Percentiles rank a stretch among this genome's conserved stretches.
Conservation (phyloP, 1,284 basidiomycete genomes). For the Fomitopsis schrenkii region DNA sequence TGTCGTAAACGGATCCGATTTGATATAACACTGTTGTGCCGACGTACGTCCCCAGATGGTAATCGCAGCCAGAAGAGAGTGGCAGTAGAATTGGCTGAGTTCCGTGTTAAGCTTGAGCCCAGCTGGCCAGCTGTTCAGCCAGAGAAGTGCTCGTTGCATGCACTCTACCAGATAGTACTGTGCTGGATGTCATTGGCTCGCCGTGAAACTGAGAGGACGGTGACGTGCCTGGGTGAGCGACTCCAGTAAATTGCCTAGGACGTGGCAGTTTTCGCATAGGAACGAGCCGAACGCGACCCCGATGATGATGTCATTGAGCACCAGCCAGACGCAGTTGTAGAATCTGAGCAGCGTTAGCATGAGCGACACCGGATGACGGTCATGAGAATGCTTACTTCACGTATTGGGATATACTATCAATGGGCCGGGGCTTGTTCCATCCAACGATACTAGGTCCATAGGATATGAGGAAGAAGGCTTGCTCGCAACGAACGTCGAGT, state of each 20-base stretch:
- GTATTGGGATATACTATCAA: slow-evolving; percentile 36
- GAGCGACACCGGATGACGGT: slow-evolving; percentile 2
- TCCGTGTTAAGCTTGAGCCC: slow-evolving; percentile 97
- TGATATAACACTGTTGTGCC: background rate
- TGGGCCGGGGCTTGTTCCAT: slow-evolving; percentile 10
- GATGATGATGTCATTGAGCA: slow-evolving; percentile 86
- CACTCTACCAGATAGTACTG: slow-evolving; percentile 45
- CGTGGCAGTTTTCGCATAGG: slow-evolving; percentile 55
- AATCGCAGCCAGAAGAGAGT: slow-evolving; percentile 62
- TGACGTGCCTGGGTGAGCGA: slow-evolving; percentile 38
- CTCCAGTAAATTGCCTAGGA: slow-evolving; percentile 37
- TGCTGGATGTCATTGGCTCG: slow-evolving; percentile 3
- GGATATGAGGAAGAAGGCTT: slow-evolving; percentile 14
- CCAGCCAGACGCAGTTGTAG: slow-evolving; percentile 89
- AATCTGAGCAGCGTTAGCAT: slow-evolving; percentile 50
- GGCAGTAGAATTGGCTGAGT: slow-evolving; percentile 78
- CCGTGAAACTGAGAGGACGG: background rate
- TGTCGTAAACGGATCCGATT: background rate
- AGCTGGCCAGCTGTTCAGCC: slow-evolving; percentile 95
- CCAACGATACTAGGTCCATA: slow-evolving; percentile 12
- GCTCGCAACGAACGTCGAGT: slow-evolving; percentile 20
- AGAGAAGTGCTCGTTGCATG: slow-evolving; percentile 58
- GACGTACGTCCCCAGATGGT: slow-evolving; percentile 67
- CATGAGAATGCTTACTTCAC: slow-evolving; percentile 46
- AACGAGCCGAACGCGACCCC: slow-evolving; percentile 71